Evolutionary conservation across 192 early-diverging fungal genomes (phyloP).

Genomic region (Backusella westeae): DNA sequence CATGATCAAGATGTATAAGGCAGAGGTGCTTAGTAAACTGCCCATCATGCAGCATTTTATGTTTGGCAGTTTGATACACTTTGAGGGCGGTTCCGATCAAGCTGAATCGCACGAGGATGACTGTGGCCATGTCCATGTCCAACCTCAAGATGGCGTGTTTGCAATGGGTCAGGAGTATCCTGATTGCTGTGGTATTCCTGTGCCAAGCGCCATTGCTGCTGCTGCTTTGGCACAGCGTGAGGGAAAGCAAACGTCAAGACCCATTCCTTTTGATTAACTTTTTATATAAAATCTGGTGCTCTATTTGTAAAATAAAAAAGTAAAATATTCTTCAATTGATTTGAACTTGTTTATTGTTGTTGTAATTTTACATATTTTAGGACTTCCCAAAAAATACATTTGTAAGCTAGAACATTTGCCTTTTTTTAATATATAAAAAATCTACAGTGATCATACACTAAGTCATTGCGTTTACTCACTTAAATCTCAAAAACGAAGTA

Average conservation of each 20-base stretch:
- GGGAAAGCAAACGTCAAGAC: slow-evolving; percentile 11
- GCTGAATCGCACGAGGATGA: slow-evolving; percentile 50
- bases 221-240: slow-evolving; percentile 41
- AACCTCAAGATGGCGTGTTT: slow-evolving; percentile 46
- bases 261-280: slow-evolving; percentile 33
- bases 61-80: slow-evolving; percentile 84
- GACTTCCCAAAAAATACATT: too few species aligned
- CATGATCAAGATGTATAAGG: slow-evolving; percentile 95
- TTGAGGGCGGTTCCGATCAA: slow-evolving; percentile 50
- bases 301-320: not conserved
- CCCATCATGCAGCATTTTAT: slow-evolving; percentile 99
- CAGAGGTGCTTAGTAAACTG: slow-evolving; percentile 89
- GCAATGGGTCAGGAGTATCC: slow-evolving; percentile 81
- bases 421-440: too few species aligned
- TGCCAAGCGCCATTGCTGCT: slow-evolving; percentile 82
- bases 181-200: slow-evolving; percentile 75
- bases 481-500: too few species aligned
- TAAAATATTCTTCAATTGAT: not conserved
- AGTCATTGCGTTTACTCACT: too few species aligned
- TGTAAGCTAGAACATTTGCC: too few species aligned
- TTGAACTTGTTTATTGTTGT: too few species aligned
- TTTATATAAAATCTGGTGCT: not conserved
- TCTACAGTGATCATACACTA: too few species aligned
- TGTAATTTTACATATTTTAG: too few species aligned
- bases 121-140: slow-evolving; percentile 51